Evolutionary conservation across 495 filamentous ascomycete genomes (phyloP).

Genomic region (Evansstolkia leycettana): DNA sequence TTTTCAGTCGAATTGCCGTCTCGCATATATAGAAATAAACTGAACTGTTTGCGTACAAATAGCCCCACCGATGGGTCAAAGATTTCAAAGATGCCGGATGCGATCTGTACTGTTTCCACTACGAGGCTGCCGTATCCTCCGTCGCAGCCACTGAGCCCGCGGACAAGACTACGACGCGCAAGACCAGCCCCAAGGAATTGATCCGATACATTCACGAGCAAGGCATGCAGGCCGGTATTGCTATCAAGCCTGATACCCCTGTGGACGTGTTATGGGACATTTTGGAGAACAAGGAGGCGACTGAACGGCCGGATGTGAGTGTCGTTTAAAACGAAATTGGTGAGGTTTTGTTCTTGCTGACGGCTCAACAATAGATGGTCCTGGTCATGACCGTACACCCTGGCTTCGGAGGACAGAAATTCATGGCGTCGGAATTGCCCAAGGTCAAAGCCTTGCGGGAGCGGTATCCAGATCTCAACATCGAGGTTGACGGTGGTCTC

Average conservation of each 20-base stretch:
- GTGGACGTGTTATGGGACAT: constrained; percentile 89
- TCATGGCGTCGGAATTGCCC: constrained; percentile 90
- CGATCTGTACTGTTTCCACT: constrained; percentile 98
- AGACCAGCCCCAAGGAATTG: constrained; percentile 71
- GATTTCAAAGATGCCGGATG: constrained; percentile 90
- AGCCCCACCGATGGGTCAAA: constrained; percentile 97
- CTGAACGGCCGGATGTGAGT: constrained; percentile 83
- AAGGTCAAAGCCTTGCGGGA: constrained; percentile 77
- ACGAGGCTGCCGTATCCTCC: constrained; percentile 83
- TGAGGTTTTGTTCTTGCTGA: constrained; percentile 2
- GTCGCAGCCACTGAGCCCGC: constrained; percentile 73
- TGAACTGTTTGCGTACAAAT: too few species aligned
- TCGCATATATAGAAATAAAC: too few species aligned
- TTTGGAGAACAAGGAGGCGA: constrained; percentile 53
- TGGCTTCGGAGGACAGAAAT: constrained; percentile 95
- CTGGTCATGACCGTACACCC: constrained; percentile 98
- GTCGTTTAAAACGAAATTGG: neutral
- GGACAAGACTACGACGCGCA: constrained; percentile 43
- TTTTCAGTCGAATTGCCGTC: neutral
- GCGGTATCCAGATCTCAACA: constrained; percentile 82
- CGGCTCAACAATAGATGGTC: constrained; percentile 61
- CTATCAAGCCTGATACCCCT: constrained; percentile 84
- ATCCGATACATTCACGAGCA: constrained; percentile 80
- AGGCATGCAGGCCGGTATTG: constrained; percentile 85
- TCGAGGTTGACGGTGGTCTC: constrained; percentile 92